Conservation (phyloP, 1,284 basidiomycete species). For the Microstroma glucosiphilum region DNA sequence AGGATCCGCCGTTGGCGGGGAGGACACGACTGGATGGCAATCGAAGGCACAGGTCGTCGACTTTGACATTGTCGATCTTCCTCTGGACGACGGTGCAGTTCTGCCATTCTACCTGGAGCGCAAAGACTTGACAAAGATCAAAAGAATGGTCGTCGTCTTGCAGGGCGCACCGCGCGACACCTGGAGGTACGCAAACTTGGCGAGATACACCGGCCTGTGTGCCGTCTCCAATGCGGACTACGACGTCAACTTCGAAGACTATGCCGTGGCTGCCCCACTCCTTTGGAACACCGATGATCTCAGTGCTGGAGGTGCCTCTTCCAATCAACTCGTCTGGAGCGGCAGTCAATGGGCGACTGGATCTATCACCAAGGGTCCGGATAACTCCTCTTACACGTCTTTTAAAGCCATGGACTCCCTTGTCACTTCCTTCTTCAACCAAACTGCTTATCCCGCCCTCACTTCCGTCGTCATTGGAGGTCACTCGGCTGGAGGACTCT, state of each 20-base stretch:
- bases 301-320: slow-evolving; percentile 25
- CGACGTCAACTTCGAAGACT: slow-evolving; percentile 11
- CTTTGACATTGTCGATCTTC: slow-evolving; percentile 28
- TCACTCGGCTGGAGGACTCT: slow-evolving; percentile 38
- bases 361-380: slow-evolving; percentile 26
- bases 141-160: slow-evolving; percentile 16
- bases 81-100: not conserved
- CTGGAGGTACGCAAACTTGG: slow-evolving; percentile 10
- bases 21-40: slow-evolving; percentile 30
- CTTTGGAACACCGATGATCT: slow-evolving; percentile 29
- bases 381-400: slow-evolving; percentile 18
- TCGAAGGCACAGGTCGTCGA: slow-evolving; percentile 39
- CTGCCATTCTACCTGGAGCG: slow-evolving; percentile 5
- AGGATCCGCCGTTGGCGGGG: slow-evolving; percentile 31
- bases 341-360: slow-evolving; percentile 28
- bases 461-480: slow-evolving; percentile 37
- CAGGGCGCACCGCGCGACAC: slow-evolving; percentile 14
- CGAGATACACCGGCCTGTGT: slow-evolving; percentile 15
- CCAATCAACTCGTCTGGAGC: slow-evolving; percentile 28
- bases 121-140: slow-evolving; percentile 15
- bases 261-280: slow-evolving; percentile 34
- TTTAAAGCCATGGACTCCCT: slow-evolving; percentile 38
- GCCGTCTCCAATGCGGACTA: slow-evolving; percentile 12
- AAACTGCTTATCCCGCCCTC: slow-evolving; percentile 33
- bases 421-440: slow-evolving; percentile 34